Evolutionary conservation across 805 yeast genomes (phyloP).

Genomic region (Ascoidea asiatica): DNA sequence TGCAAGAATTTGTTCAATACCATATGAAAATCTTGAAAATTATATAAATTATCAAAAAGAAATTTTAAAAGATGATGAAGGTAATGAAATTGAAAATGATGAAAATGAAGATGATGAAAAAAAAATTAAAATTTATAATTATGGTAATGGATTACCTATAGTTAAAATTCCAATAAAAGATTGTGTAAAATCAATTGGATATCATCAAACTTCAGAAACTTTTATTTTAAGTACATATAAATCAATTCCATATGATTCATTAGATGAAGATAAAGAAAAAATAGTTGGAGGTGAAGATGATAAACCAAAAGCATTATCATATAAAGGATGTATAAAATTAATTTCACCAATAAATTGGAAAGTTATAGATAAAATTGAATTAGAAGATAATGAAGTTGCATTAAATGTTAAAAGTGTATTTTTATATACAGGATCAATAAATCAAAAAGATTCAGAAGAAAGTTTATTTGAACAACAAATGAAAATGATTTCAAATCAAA

Average conservation of each 20-base stretch:
- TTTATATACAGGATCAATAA: slow-evolving; percentile 25
- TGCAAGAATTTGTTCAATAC: slow-evolving; percentile 39
- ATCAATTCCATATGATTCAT: slow-evolving; percentile 45
- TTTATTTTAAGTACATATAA: slow-evolving; percentile 48
- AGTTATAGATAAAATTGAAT: slow-evolving; percentile 53
- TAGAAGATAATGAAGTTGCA: slow-evolving; percentile 57
- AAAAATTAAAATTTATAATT: slow-evolving; percentile 25
- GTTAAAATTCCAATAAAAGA: slow-evolving; percentile 37
- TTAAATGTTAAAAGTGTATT: slow-evolving; percentile 40
- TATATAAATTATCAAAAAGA: not conserved
- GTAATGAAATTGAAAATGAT: slow-evolving; percentile 1
- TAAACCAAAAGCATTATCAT: slow-evolving; percentile 41
- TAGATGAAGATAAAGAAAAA: slow-evolving; percentile 62
- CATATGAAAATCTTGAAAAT: slow-evolving; percentile 10
- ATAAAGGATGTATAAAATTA: slow-evolving; percentile 46
- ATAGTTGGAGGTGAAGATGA: slow-evolving; percentile 41
- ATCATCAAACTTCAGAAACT: slow-evolving; percentile 52
- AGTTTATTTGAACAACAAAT: no score
- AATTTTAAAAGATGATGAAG: not conserved
- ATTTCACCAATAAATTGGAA: slow-evolving; percentile 69
- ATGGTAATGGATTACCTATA: slow-evolving; percentile 49
- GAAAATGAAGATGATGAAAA: slow-evolving; percentile 2
- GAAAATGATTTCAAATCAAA: slow-evolving; percentile 21
- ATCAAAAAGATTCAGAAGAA: not conserved
- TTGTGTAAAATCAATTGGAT: slow-evolving; percentile 53